phyloP scores from a whole-genome alignment of 768 basidiomycete species.

The Nidularia pulvinata region DNA sequence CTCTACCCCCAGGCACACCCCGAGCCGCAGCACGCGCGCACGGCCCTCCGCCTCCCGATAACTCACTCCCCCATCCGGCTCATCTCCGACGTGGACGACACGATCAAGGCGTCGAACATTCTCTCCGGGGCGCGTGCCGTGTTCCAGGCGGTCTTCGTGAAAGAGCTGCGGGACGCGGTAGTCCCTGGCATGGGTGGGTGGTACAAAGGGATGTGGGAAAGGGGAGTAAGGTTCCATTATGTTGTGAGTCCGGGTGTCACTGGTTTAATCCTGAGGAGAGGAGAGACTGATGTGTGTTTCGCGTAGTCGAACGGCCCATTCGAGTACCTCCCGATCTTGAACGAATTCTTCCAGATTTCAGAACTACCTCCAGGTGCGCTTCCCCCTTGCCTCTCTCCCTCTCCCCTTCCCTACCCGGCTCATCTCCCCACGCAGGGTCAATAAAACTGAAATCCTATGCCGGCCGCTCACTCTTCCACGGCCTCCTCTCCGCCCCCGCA shows the following conservation, averaged over 20 bases:
- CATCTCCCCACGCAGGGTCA: conserved; percentile 46
- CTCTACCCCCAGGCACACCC: conserved; percentile 5
- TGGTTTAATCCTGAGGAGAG: neutral
- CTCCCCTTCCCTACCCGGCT: neutral
- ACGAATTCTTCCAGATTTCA: conserved; percentile 71
- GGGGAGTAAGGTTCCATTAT: conserved; percentile 84
- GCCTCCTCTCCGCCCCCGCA: conserved; percentile 80
- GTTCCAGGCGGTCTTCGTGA: conserved; percentile 92
- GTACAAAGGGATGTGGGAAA: conserved; percentile 67
- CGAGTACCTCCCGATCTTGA: conserved; percentile 78
- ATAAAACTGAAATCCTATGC: conserved; percentile 86
- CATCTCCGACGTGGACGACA: conserved; percentile 95
- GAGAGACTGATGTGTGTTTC: neutral
- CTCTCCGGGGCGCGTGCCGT: conserved; percentile 76
- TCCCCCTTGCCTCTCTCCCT: neutral
- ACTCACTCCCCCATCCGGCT: conserved; percentile 70
- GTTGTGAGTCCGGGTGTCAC: conserved; percentile 55
- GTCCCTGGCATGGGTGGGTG: conserved; percentile 86
- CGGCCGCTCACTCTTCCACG: conserved; percentile 80
- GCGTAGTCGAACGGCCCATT: conserved; percentile 85
- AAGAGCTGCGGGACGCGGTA: conserved; percentile 73
- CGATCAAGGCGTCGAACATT: conserved; percentile 82
- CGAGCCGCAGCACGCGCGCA: conserved; percentile 13
- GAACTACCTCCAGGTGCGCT: conserved; percentile 61
- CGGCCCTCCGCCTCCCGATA: conserved; percentile 42